A percentile compares a stretch with the other conserved stretches of the same genome.
Conservation (phyloP, 352 stramenopile species). For the Phytophthora kernoviae region DNA sequence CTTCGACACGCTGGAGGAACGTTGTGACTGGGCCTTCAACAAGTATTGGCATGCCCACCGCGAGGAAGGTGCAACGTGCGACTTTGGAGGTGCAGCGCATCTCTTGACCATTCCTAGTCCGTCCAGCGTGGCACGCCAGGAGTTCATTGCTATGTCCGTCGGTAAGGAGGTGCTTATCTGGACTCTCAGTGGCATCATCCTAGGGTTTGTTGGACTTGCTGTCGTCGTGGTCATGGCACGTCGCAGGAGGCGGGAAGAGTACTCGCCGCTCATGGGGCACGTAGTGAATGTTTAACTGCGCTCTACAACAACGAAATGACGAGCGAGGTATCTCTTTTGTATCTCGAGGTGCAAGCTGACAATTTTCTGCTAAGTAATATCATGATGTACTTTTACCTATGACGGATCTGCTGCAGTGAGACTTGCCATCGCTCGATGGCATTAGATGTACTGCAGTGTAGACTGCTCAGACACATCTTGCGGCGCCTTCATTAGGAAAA, state of each 20-base stretch:
- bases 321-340: no score
- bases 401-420: no score
- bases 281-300: slow-evolving; percentile 24
- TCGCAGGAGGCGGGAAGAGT: slow-evolving; percentile 32
- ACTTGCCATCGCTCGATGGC: no score
- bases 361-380: no score
- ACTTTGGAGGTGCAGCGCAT: slow-evolving; percentile 73
- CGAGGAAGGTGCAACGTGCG: slow-evolving; percentile 68
- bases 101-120: slow-evolving; percentile 40
- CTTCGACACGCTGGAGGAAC: slow-evolving; percentile 65
- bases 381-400: no score
- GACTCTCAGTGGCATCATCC: slow-evolving; percentile 20
- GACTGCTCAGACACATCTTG: no score
- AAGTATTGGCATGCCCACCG: slow-evolving; percentile 74
- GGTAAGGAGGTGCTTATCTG: slow-evolving; percentile 27
- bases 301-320: no score
- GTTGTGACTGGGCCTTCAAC: slow-evolving; percentile 75
- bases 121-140: slow-evolving; percentile 19
- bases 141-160: slow-evolving; percentile 15
- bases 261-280: slow-evolving; percentile 32
- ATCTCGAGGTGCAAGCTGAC: no score
- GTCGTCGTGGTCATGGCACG: slow-evolving; percentile 19
- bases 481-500: no score
- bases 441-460: no score
- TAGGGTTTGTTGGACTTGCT: slow-evolving; percentile 13